Evolutionary conservation across 768 basidiomycete species (phyloP).

Genomic region (Gymnopilus dilepis): DNA sequence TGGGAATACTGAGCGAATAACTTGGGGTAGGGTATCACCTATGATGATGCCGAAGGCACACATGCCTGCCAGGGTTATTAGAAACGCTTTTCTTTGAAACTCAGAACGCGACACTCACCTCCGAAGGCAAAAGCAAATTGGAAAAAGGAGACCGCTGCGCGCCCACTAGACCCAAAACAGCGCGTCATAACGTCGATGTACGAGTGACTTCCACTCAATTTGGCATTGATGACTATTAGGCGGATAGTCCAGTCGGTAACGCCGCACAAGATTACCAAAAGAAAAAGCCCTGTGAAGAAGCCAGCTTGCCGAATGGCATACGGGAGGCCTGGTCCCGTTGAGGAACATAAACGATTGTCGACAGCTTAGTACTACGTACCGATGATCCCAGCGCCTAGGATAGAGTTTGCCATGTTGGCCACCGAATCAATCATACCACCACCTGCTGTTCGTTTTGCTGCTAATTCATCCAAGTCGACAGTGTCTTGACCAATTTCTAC

Average conservation of each 20-base stretch:
- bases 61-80: conserved; percentile 67
- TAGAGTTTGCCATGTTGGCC: conserved; percentile 96
- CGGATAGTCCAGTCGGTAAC: conserved; percentile 99
- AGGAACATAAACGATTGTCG: conserved; percentile 14
- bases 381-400: conserved; percentile 83
- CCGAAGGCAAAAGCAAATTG: conserved; percentile 98
- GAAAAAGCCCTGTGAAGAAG: conserved; percentile 84
- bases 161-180: conserved; percentile 90
- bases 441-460: conserved; percentile 66
- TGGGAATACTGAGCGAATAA: conserved; percentile 88
- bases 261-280: conserved; percentile 78
- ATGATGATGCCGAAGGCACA: conserved; percentile 98
- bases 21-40: conserved; percentile 96
- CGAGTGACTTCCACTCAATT: conserved; percentile 89
- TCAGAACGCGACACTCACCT: conserved; percentile 50
- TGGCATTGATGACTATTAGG: conserved; percentile 94
- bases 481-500: conserved; percentile 39
- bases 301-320: conserved; percentile 96
- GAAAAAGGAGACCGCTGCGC: conserved; percentile 94
- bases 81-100: background rate
- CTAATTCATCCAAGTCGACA: conserved; percentile 75
- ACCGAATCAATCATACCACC: conserved; percentile 81
- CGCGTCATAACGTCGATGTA: conserved; percentile 96
- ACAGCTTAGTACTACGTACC: conserved; percentile 46
- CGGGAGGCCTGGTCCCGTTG: conserved; percentile 68